Evolutionary conservation across 768 basidiomycete genomes (phyloP), one percentile per base, ranked within the genome.

Genomic region (Tylopilus felleus): DNA sequence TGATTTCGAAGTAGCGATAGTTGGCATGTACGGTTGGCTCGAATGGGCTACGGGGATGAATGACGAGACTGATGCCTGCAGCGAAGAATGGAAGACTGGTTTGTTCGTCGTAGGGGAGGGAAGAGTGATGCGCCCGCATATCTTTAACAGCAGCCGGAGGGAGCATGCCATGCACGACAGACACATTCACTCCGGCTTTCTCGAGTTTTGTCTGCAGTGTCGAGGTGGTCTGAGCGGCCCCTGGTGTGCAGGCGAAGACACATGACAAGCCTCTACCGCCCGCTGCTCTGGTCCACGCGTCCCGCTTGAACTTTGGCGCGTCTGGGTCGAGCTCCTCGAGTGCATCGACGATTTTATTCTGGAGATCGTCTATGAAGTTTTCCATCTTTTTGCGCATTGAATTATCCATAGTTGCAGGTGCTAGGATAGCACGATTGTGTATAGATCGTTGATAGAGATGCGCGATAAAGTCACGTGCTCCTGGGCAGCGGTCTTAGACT

Each of bases 1-100:
- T 86, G 59, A 97, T 83, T 71, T 98, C 96, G 66, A 99, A 99
- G 72, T 98, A 98, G 51, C 97, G 90, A 64, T 95, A 97, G 70
- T 99, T 99, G 54, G 90, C 84, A 69, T 99, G 96, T 7, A 93
- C 86, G 21, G 96, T 98, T 9, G 97, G 93, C 16, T 90, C 88
- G 64, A 92, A 84, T 4, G 96, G 97, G 73, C 94, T 97, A 49
- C 86, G 81, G 0, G 96, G 96, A 70, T 99, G 96, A 17, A 98
- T 79, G 62, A 99, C 93, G 65, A 98, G 81, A 60, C 88, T 92
- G 64, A 98, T 77, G 0, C 97, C 96, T 0, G 89, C 90, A 14
- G 90, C 95, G 64, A 94, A 95, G 78, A 93, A 99, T 0, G 95
- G 96, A 14, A 97, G 77, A 36, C 84, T 82, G 8, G 76, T 75